Evolutionary conservation across 768 basidiomycete genomes (phyloP), one percentile per base, ranked within the genome.

Genomic region (Russula lepida): DNA sequence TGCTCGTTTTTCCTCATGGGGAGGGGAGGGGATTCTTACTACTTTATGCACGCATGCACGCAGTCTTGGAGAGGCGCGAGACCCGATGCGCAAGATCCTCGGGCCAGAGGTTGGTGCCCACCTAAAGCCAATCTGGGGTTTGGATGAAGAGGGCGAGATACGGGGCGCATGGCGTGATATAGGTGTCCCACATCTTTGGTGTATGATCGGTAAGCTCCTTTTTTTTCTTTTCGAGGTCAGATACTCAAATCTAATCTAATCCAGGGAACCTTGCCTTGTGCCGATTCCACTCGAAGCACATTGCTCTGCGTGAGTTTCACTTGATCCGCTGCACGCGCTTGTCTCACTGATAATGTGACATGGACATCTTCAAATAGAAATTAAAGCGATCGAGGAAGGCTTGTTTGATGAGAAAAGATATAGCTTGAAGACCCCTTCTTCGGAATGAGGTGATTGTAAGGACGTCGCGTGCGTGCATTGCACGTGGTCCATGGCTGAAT

Each of bases 281-380:
- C 59, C 77, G 86, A 0, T 87, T 86, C 77, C 78, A 85, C 70
- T 87, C 86, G 6, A 85, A 81, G 59, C 83, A 83, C 66, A 54
- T 87, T 39, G 85, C 84, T 0, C 74, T 86, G 50, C 84, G 84
- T 87, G 68, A 68, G 84, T 80, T 41, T 25, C 46, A 44, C 21
- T 21, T 21, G 23, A 12, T 51, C 56, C 46, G n/a, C n/a, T n/a
- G 21, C 44, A 54, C 28, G 35, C 30, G 2, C 23, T 1, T 39
- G 13, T 33, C 28, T 7, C 5, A 25, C 43, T 56, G n/a, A 48
- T 23, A 19, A 35, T 43, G 17, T 9, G 19, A 4, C 39, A 9
- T 53, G n/a, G n/a, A n/a, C 13, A 17, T 37, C 12, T 52, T 13
- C 12, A n/a, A 4, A 50, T 68, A 87, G 86, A 88, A 72, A 87